Base-by-base conservation (phyloP, 1,139 yeast species). In the Nakaseomyces uthaithaninus region DNA sequence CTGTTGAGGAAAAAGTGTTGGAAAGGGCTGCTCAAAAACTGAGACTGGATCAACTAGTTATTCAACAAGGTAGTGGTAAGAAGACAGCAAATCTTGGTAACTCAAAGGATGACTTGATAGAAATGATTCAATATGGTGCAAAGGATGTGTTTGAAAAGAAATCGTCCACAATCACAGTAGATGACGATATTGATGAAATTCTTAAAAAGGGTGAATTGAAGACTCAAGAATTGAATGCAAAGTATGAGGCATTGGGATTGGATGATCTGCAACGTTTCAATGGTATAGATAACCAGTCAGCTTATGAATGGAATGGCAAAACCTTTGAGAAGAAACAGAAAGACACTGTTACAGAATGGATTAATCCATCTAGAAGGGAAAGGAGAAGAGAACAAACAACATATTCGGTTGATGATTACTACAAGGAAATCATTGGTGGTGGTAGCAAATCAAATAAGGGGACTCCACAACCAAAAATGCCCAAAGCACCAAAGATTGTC, bases 221-320 rank as follows among this genome's bases (percentile, higher is more conserved):
- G 49, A 81, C 93, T 0, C 64, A 66, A 38, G 75, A 77, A 54
- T 65, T 83, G 48, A 77, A 77, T 51, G 67, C 74, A 31, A 78
- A 77, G 55, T 82, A 78, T 54, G 73, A 77, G 12, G 71, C 78
- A 37, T 66, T 82, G 39, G 83, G 86, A 42, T 67, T 82, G 44
- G 85, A 78, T 60, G 94, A 86, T 40, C 67, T 82, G 44, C 93
- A 82, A 53, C 80, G 80, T 54, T 81, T 80, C 54, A 55, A 57
- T 36, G 64, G 58, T 6, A 38, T 57, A 17, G 70, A 87, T 12
- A 95, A 87, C 51, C 77, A 77, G 26, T 85, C 94, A 2, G 91
- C 95, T 0, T 91, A 89, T 62, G 95, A 89, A 60, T 91, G 98
- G 98, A 87, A 91, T 56, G 98, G 98, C 18, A 80, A 85, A 55